Base-by-base conservation (phyloP, 1,139 yeast genomes). In the Geotrichum europaeum region DNA sequence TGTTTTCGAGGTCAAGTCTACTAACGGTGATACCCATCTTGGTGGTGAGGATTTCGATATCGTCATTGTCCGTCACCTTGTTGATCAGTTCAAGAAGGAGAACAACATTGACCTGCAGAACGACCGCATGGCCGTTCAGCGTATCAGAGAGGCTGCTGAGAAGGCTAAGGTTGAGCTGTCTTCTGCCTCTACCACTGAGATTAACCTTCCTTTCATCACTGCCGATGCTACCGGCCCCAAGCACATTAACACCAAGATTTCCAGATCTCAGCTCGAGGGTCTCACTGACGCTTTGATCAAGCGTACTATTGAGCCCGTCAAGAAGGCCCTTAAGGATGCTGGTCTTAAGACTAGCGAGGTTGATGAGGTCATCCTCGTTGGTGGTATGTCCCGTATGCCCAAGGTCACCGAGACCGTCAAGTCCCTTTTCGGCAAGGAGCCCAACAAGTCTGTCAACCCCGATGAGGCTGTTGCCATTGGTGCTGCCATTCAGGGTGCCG, bases 341-440 rank as follows among this genome's bases (percentile, higher is more conserved):
- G 86, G 85, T 69, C 81, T 94, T 75, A 71, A 86, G 67, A 84
- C 96, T 62, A 87, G 95, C 65, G 95, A 89, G 72, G 81, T 94
- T 72, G 86, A 96, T 70, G 99, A 94, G 80, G 98, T 94, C 70
- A 87, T 94, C 75, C 84, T 94, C 69, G 99, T 94, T 70, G 99
- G 99, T 84, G 99, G 99, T 86, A 94, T 92, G 99, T 88, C 98
- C 66, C 90, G 99, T 84, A 94, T 94, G 99, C 99, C 99, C 79
- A 95, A 94, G 87, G 98, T 94, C 75, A 82, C 90, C 67, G 97
- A 91, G 76, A 92, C 98, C 72, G 99, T 94, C 76, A 92, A 91
- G 82, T 78, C 83, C 67, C 82, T 94, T 72, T 94, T 94, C 78
- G 95, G 95, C 76, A 89, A 85, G 79, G 97, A 94, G 75, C 97